A percentile compares a stretch with the other conserved stretches of the same genome.
These are phyloP conservation scores for Pseudocercospora vitis DNA, from an alignment of 2,329 filamentous ascomycete genomes.

Conservation along the genomic window DNA sequence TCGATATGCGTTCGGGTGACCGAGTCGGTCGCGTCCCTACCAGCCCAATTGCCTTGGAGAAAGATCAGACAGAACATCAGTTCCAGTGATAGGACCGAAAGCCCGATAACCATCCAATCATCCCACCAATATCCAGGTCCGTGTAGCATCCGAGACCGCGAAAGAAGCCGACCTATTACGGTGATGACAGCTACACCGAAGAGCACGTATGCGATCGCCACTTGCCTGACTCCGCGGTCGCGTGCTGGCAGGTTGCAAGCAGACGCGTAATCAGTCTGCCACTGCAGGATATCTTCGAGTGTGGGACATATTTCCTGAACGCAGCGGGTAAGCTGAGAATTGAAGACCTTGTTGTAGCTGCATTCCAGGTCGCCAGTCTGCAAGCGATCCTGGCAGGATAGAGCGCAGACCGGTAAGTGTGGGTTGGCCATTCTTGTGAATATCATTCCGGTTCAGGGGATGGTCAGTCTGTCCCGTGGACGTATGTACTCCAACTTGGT, in stretches of 20 bases:
- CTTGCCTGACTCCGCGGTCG: conserved; percentile 3
- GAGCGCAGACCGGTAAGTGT: background rate
- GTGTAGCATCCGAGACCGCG: conserved; percentile 11
- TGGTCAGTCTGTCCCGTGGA: no score
- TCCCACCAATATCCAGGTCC: conserved; percentile 23
- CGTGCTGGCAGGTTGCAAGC: conserved; percentile 11
- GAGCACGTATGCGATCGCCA: conserved; percentile 8
- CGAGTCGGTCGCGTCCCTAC: conserved; percentile 13
- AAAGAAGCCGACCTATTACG: conserved; percentile 12
- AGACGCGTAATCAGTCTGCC: conserved; percentile 19
- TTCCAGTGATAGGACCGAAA: conserved; percentile 10
- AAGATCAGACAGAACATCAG: conserved; percentile 8
- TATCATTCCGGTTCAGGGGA: no score
- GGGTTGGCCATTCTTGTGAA: background rate
- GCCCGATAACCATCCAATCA: conserved; percentile 12
- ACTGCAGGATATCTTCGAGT: conserved; percentile 16
- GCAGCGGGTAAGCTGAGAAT: conserved; percentile 14
- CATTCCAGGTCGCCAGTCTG: background rate
- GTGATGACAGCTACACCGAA: conserved; percentile 9
- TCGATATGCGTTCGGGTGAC: conserved; percentile 6
- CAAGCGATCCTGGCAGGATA: background rate
- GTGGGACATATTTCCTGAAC: conserved; percentile 12
- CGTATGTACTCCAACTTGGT: no score
- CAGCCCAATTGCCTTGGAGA: conserved; percentile 3
- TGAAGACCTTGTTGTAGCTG: conserved; percentile 15